Conservation (phyloP, 2,329 filamentous ascomycete species). For the Penicillium occitanis region DNA sequence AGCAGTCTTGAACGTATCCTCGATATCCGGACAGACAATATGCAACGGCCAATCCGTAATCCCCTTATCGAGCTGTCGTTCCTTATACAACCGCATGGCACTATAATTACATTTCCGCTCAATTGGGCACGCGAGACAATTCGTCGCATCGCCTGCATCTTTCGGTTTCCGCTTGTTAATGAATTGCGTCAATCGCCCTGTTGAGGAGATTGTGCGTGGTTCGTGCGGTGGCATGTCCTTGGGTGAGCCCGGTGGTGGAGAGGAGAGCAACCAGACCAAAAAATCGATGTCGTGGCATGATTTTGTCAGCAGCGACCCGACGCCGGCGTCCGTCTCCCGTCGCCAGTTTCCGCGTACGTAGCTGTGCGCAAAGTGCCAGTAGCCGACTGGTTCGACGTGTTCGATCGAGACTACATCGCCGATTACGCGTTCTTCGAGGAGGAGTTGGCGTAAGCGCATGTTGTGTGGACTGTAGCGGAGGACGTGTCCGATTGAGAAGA, state of each 20-base stretch:
- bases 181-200: constrained; percentile 77
- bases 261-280: constrained; percentile 84
- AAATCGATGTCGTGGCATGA: constrained; percentile 96
- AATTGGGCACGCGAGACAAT: constrained; percentile 77
- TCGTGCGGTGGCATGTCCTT: constrained; percentile 60
- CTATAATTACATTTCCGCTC: constrained; percentile 80
- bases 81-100: constrained; percentile 77
- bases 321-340: constrained; percentile 68
- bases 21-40: constrained; percentile 89
- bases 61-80: constrained; percentile 64
- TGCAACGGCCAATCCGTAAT: constrained; percentile 79
- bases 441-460: constrained; percentile 73
- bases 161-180: constrained; percentile 71
- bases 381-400: constrained; percentile 91
- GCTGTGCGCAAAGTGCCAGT: constrained; percentile 92
- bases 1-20: constrained; percentile 61
- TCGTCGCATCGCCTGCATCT: constrained; percentile 73
- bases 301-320: constrained; percentile 83
- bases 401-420: constrained; percentile 83
- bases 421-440: constrained; percentile 72
- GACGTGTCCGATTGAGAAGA: constrained; percentile 94
- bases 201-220: constrained; percentile 72
- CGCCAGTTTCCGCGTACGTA: constrained; percentile 95
- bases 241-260: constrained; percentile 55
- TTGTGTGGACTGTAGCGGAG: constrained; percentile 93